phyloP scores from a whole-genome alignment of 176 grass and related monocot genomes.

The Oryza rufipogon region DNA sequence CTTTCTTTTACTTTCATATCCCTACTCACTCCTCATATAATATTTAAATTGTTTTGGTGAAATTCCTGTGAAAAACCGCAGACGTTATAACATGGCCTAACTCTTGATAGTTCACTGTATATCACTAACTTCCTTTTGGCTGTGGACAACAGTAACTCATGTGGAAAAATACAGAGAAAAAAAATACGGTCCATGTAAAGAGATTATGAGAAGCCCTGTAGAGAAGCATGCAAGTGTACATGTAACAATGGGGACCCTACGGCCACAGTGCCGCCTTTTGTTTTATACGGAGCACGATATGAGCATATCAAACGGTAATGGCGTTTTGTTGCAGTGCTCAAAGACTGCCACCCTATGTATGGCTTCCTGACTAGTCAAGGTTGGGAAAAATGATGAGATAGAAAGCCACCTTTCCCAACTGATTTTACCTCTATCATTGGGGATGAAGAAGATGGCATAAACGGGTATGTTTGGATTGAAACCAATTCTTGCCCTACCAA shows the following conservation, averaged over 20 bases:
- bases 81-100: background rate
- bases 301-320: background rate
- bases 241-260: background rate
- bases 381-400: slow-evolving; percentile 18
- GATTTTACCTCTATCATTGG: slow-evolving; percentile 2
- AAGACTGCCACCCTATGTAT: background rate
- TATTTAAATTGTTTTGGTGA: background rate
- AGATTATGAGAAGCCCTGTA: background rate
- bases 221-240: slow-evolving; percentile 11
- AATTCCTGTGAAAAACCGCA: background rate
- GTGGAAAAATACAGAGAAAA: background rate
- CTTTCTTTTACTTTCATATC: no score
- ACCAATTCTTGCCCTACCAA: no score
- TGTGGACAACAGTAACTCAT: slow-evolving; percentile 26
- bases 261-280: slow-evolving; percentile 26
- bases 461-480: no score
- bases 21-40: no score
- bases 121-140: slow-evolving; percentile 9
- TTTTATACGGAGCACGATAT: slow-evolving; percentile 23
- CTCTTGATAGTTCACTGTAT: slow-evolving; percentile 12
- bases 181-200: background rate
- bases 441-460: background rate
- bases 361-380: slow-evolving; percentile 7
- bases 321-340: background rate
- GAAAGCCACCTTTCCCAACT: background rate